Percentiles rank a stretch among this genome's conserved stretches.
Evolutionary conservation across 352 stramenopile species (phyloP).

Genomic region (Globisporangium rhizosaccharum): DNA sequence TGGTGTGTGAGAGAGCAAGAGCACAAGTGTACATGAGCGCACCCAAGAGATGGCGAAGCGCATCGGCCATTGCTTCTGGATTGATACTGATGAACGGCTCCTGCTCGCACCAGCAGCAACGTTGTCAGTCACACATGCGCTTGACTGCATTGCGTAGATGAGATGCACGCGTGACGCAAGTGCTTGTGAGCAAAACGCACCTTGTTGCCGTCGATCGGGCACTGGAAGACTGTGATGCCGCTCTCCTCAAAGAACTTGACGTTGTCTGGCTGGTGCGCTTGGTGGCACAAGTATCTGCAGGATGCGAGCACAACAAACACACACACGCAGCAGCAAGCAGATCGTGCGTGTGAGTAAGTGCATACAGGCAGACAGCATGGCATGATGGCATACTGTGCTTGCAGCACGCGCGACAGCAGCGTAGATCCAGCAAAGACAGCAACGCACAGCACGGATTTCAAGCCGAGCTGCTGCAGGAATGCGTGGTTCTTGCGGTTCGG

Average conservation of each 20-base stretch:
- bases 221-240: constrained; percentile 78
- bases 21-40: background rate
- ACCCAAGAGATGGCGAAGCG: constrained; percentile 75
- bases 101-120: constrained; percentile 17
- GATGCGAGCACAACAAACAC: constrained; percentile 4
- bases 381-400: background rate
- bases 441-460: constrained; percentile 84
- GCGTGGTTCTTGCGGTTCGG: constrained; percentile 86
- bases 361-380: background rate
- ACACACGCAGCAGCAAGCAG: background rate
- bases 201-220: constrained; percentile 88
- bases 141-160: background rate
- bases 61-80: constrained; percentile 71
- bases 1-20: background rate
- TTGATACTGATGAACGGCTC: constrained; percentile 89
- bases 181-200: constrained; percentile 10
- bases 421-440: background rate
- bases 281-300: constrained; percentile 72
- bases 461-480: constrained; percentile 80
- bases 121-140: background rate
- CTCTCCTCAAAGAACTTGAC: constrained; percentile 78
- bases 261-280: constrained; percentile 81
- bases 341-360: background rate
- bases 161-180: background rate
- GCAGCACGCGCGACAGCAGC: background rate